These are phyloP conservation scores for Pichia norvegensis DNA, from an alignment of 1,139 yeast species.

Conservation along the genomic window DNA sequence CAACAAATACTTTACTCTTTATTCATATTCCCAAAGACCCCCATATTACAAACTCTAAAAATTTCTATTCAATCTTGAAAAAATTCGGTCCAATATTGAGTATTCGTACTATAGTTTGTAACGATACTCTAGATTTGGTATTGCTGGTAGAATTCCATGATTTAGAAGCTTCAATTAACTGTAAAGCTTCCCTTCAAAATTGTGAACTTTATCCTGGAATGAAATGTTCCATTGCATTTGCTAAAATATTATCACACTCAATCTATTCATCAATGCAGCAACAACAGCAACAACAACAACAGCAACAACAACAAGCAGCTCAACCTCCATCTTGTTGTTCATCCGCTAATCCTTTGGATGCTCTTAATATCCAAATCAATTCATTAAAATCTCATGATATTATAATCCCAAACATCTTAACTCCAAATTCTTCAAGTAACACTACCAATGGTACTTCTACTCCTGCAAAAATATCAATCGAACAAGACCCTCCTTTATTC, in stretches of 20 bases:
- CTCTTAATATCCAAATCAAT: slow-evolving; percentile 5
- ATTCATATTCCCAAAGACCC: slow-evolving; percentile 57
- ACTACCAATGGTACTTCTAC: slow-evolving; percentile 3
- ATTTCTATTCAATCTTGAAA: slow-evolving; percentile 27
- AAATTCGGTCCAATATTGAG: slow-evolving; percentile 50
- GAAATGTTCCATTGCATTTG: slow-evolving; percentile 59
- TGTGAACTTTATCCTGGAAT: slow-evolving; percentile 74
- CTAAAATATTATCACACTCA: slow-evolving; percentile 46
- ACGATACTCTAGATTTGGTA: slow-evolving; percentile 26
- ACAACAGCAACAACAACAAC: background rate
- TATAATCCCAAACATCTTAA: slow-evolving; percentile 1
- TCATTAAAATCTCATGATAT: slow-evolving; percentile 1
- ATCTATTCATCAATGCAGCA: background rate
- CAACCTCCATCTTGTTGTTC: background rate
- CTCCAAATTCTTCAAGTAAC: background rate
- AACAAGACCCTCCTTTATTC: slow-evolving; percentile 10
- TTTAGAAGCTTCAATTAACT: slow-evolving; percentile 68
- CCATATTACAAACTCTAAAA: slow-evolving; percentile 23
- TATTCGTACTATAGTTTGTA: slow-evolving; percentile 49
- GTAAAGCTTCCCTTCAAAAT: slow-evolving; percentile 70
- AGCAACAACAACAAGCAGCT: background rate
- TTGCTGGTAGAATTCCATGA: slow-evolving; percentile 70
- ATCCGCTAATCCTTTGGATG: background rate
- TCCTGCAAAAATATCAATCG: slow-evolving; percentile 2
- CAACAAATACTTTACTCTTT: slow-evolving; percentile 68